phyloP scores from a whole-genome alignment of 306 rosid genomes.

The Prunus mira region DNA sequence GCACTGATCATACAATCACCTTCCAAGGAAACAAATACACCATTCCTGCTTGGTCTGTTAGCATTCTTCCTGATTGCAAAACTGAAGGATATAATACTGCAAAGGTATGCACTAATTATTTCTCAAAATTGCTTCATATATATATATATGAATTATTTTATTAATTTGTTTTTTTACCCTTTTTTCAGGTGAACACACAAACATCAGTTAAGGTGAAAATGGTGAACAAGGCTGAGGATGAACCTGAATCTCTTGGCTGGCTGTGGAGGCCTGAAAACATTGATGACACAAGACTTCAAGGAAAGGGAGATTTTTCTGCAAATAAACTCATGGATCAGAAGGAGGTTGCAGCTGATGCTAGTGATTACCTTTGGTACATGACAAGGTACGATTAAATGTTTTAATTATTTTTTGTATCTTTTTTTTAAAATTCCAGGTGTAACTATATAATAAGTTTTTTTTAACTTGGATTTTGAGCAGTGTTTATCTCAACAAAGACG shows the following conservation, averaged over 20 bases:
- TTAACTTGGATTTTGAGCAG: slow-evolving; percentile 4
- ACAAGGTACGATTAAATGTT: slow-evolving; percentile 28
- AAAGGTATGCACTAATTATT: slow-evolving; percentile 11
- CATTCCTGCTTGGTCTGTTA: slow-evolving; percentile 70
- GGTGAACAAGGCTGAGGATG: slow-evolving; percentile 32
- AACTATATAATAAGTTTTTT: not conserved
- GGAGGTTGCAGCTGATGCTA: slow-evolving; percentile 32
- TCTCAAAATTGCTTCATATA: not conserved
- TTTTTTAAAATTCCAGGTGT: too few species aligned
- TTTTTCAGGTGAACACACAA: slow-evolving; percentile 48
- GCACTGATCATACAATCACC: slow-evolving; percentile 39
- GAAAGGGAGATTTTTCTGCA: slow-evolving; percentile 16
- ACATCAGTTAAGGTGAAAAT: slow-evolving; percentile 43
- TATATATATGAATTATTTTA: not conserved
- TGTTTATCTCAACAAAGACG: slow-evolving; percentile 27
- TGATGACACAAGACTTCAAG: slow-evolving; percentile 20
- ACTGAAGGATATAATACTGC: slow-evolving; percentile 52
- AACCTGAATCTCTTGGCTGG: slow-evolving; percentile 44
- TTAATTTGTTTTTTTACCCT: not conserved
- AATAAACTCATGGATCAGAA: slow-evolving; percentile 44
- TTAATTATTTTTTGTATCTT: not conserved
- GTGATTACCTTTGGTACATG: slow-evolving; percentile 64
- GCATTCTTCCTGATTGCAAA: slow-evolving; percentile 50
- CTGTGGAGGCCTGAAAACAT: slow-evolving; percentile 49
- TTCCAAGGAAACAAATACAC: slow-evolving; percentile 21